A percentile compares a stretch with the other conserved stretches of the same genome.
phyloP scores from a whole-genome alignment of 768 basidiomycete genomes.

The Chalciporus chontae region DNA sequence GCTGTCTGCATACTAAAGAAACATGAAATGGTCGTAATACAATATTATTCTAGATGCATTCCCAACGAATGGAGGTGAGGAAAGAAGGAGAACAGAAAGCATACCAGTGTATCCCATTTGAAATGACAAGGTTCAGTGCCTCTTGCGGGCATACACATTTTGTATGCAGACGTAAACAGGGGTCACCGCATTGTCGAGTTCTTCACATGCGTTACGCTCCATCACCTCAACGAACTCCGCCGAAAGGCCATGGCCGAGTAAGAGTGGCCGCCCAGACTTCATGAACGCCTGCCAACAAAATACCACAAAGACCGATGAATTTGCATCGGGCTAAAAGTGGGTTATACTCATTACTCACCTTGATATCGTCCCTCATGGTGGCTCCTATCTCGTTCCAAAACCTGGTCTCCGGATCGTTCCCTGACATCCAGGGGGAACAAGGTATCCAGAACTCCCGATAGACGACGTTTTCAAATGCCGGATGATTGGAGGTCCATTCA shows the following conservation, averaged over 20 bases:
- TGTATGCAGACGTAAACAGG: conserved; percentile 55
- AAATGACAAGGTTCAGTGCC: conserved; percentile 14
- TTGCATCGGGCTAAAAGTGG: background rate
- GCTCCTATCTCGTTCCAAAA: conserved; percentile 42
- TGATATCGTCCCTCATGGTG: conserved; percentile 56
- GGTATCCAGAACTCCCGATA: conserved; percentile 63
- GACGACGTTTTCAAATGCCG: conserved; percentile 55
- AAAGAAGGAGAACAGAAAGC: background rate
- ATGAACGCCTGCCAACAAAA: conserved; percentile 54
- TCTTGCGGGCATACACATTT: conserved; percentile 52
- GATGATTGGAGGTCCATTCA: conserved; percentile 52
- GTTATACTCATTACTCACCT: conserved; percentile 33
- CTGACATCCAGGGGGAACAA: conserved; percentile 45
- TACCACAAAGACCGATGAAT: background rate
- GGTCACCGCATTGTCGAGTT: conserved; percentile 45
- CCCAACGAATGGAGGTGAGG: conserved; percentile 8
- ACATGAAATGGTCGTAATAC: conserved; percentile 18
- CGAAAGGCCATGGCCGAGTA: conserved; percentile 60
- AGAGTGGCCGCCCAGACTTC: conserved; percentile 60
- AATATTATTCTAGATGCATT: conserved; percentile 16
- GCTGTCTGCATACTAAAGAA: conserved; percentile 13
- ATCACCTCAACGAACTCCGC: conserved; percentile 51
- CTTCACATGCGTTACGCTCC: conserved; percentile 47
- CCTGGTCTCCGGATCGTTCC: conserved; percentile 19
- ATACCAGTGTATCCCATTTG: background rate